phyloP scores from a whole-genome alignment of 2,329 filamentous ascomycete species.

The Colletotrichum spinosum region DNA sequence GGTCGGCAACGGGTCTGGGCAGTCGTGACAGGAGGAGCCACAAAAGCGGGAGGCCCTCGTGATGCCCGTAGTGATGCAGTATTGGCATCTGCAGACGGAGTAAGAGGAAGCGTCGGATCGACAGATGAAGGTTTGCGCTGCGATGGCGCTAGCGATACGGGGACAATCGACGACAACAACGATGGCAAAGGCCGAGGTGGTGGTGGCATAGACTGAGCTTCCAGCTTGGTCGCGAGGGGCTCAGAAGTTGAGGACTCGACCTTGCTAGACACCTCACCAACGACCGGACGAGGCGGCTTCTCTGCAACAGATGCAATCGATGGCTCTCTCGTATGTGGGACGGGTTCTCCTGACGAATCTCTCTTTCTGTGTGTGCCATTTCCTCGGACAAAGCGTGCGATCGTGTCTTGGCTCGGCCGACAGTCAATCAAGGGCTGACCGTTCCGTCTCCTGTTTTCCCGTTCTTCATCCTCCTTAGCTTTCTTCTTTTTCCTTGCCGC shows the following conservation, averaged over 20 bases:
- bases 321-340: slow-evolving; percentile 1
- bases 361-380: slow-evolving; percentile 48
- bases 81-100: too few species aligned
- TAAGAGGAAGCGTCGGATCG: too few species aligned
- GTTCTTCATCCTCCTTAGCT: slow-evolving; percentile 62
- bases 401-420: slow-evolving; percentile 68
- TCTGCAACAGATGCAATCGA: not conserved
- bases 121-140: not conserved
- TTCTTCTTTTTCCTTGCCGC: slow-evolving; percentile 66
- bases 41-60: not conserved
- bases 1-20: not conserved
- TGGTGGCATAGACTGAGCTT: slow-evolving; percentile 4
- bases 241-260: too few species aligned
- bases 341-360: slow-evolving; percentile 27
- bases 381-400: slow-evolving; percentile 62
- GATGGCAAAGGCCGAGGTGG: slow-evolving; percentile 1
- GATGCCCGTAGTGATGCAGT: too few species aligned
- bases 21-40: not conserved
- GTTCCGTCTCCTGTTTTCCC: slow-evolving; percentile 61
- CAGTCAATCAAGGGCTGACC: slow-evolving; percentile 66
- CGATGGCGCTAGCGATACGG: not conserved
- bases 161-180: too few species aligned
- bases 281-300: not conserved
- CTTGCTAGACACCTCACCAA: too few species aligned
- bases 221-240: not conserved